Percentiles rank a stretch among this genome's conserved stretches.
These are phyloP conservation scores for Ceratopteris richardii DNA, from an alignment of 75 land plant genomes.

Conservation along the genomic window DNA sequence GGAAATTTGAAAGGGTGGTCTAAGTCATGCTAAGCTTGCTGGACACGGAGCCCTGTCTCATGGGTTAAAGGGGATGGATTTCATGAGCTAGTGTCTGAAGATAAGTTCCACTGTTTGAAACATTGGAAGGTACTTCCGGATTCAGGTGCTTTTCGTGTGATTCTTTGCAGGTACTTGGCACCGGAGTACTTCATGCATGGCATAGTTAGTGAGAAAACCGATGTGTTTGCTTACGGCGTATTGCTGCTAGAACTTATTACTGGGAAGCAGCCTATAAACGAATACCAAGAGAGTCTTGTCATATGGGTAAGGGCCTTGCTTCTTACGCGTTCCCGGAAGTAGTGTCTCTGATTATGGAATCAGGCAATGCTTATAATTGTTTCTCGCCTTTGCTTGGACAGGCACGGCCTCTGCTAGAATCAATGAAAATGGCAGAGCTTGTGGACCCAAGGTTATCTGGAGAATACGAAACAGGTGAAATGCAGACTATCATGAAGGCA, in stretches of 20 bases:
- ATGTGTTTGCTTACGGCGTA: constrained; percentile 87
- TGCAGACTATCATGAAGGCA: constrained; percentile 23
- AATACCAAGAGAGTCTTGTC: constrained; percentile 58
- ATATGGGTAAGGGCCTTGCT: constrained; percentile 42
- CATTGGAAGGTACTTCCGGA: no score
- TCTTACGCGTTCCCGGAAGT: no score
- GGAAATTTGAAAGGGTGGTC: no score
- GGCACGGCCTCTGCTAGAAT: constrained; percentile 41
- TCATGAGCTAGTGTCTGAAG: no score
- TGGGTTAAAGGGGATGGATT: no score
- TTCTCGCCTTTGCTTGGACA: constrained; percentile 1
- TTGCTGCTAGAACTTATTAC: constrained; percentile 72
- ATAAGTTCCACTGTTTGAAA: no score
- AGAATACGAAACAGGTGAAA: constrained; percentile 22
- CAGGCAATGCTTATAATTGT: no score
- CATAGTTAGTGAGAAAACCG: constrained; percentile 71
- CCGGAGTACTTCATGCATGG: constrained; percentile 73
- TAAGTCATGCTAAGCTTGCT: no score
- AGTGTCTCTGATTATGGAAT: no score
- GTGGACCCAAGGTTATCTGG: constrained; percentile 28
- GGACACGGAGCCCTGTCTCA: no score
- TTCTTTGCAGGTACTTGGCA: constrained; percentile 49
- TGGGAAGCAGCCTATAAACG: constrained; percentile 66
- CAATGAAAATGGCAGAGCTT: constrained; percentile 18
- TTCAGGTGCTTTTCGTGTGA: no score